These are phyloP conservation scores for Rubia yunnanensis DNA, from an alignment of 257 asterid species.

Conservation along the genomic window DNA sequence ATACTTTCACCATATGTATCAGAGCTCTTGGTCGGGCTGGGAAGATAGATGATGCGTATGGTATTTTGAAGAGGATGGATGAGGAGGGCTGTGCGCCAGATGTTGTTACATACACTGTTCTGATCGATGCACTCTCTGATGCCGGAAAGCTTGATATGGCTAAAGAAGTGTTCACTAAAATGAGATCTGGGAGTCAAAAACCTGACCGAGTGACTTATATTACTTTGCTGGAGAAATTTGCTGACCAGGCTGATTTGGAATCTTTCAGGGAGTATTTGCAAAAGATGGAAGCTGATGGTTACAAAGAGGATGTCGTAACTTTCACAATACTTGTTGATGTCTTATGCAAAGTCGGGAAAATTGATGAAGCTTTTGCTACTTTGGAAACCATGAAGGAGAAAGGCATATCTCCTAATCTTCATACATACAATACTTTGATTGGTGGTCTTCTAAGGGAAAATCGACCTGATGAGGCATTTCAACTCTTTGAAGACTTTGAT, in stretches of 20 bases:
- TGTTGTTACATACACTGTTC: constrained; percentile 87
- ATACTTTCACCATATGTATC: constrained; percentile 87
- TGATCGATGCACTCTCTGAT: constrained; percentile 86
- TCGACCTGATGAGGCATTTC: constrained; percentile 59
- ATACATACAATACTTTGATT: constrained; percentile 82
- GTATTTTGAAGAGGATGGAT: constrained; percentile 70
- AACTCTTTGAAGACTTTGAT: constrained; percentile 41
- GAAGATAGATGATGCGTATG: constrained; percentile 57
- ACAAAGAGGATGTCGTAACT: constrained; percentile 70
- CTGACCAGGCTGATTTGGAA: constrained; percentile 67
- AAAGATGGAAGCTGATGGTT: constrained; percentile 79
- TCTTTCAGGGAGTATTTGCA: constrained; percentile 56
- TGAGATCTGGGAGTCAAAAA: constrained; percentile 66
- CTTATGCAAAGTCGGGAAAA: constrained; percentile 65
- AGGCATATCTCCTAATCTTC: constrained; percentile 65
- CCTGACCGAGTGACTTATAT: constrained; percentile 93
- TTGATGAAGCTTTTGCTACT: constrained; percentile 57
- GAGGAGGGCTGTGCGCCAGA: constrained; percentile 86
- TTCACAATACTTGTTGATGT: constrained; percentile 74
- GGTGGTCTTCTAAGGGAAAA: constrained; percentile 63
- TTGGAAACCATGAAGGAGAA: constrained; percentile 57
- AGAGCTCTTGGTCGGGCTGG: constrained; percentile 93
- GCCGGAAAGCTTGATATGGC: constrained; percentile 77
- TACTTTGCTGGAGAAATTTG: constrained; percentile 70
- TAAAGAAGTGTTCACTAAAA: constrained; percentile 59